These are phyloP conservation scores for Aspergillus asperescens DNA, from an alignment of 495 filamentous ascomycete species.

Conservation along the genomic window DNA sequence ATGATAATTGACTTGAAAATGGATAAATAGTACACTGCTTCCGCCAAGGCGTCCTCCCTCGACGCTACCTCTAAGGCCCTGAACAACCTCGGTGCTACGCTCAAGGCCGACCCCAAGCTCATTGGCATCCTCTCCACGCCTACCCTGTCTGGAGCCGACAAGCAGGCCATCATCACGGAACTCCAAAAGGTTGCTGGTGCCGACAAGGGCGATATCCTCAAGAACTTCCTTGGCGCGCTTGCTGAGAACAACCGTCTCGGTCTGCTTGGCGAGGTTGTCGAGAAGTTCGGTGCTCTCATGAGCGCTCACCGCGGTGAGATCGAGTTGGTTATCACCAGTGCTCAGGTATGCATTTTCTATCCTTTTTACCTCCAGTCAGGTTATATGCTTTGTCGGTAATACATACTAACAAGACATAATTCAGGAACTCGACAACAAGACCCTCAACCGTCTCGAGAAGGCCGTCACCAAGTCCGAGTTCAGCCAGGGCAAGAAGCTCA, in stretches of 20 bases:
- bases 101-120: constrained; percentile 79
- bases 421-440: constrained; percentile 83
- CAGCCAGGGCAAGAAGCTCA: constrained; percentile 93
- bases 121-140: constrained; percentile 68
- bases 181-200: constrained; percentile 69
- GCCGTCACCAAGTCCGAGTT: constrained; percentile 85
- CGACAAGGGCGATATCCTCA: constrained; percentile 74
- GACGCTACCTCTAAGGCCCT: constrained; percentile 77
- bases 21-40: constrained; percentile 76
- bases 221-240: constrained; percentile 85
- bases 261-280: constrained; percentile 70
- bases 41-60: constrained; percentile 77
- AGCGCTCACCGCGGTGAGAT: constrained; percentile 86
- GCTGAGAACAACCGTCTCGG: constrained; percentile 95
- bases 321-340: constrained; percentile 83
- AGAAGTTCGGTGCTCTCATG: constrained; percentile 85
- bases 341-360: constrained; percentile 60
- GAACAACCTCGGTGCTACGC: constrained; percentile 58
- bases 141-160: constrained; percentile 70
- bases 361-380: constrained; percentile 7
- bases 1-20: constrained; percentile 12
- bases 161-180: constrained; percentile 75
- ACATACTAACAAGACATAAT: constrained; percentile 16
- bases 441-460: constrained; percentile 73
- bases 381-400: neutral